Base-by-base conservation (phyloP, 179 eudicot species). In the Amaranthus tricolor region DNA sequence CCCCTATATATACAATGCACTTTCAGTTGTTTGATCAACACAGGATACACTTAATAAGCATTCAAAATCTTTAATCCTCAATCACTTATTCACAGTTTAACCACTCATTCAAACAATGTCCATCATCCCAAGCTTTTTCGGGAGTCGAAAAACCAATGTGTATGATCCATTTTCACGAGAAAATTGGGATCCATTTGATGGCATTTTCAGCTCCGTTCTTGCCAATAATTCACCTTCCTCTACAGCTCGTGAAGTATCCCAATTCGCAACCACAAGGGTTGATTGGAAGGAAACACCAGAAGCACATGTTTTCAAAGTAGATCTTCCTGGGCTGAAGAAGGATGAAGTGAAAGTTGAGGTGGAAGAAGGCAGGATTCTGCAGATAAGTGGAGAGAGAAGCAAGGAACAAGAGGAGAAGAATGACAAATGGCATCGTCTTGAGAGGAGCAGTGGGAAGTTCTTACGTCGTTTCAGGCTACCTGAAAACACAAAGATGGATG, bases 201-300 rank as follows among this genome's bases (percentile, higher is more conserved):
- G 82, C 21, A 40, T 82, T 57, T 56, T 76, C 21, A 60, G 66
- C 65, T 70, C 79, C 3, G 31, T 60, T 6, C 44, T 77, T 1
- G 48, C 78, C 64, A 74, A 77, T 66, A 72, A 31, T 2, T 31
- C 65, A 17, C 78, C 84, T 45, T 19, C 68, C 45, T 56, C 80
- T 9, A 31, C 40, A 31, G 85, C 83, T 3, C 75, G 73, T 16
- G 85, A 82, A 6, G 55, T 70, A 5, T 66, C 80, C 6, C 78
- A 79, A 51, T 73, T 82, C 0, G 83, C 78, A 3, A 80, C 67
- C 72, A 69, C 75, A 4, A 44, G 78, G 66, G 77, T 82, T 0
- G 85, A 82, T 60, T 82, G 85, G 85, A 82, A 79, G 43, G 83
- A 81, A 54, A 77, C 80, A 9, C 83, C 83, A 0, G 81, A 77